Evolutionary conservation across 169 alveolate genomes (phyloP).

Genomic region (Plasmodium cynomolgi): DNA sequence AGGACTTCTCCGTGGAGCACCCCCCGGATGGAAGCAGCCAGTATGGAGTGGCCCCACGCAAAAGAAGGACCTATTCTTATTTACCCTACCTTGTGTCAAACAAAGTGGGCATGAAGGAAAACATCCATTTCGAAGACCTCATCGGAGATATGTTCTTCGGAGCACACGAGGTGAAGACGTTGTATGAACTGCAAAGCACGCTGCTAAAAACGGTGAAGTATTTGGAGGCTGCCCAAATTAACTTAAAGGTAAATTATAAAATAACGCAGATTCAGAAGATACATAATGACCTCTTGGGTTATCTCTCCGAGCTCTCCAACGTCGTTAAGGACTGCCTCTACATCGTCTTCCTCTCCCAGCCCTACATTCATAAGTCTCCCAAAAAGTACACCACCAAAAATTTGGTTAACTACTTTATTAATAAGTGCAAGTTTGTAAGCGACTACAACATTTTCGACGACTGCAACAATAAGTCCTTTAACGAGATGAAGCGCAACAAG

Average conservation of each 20-base stretch:
- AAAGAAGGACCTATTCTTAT: slow-evolving; percentile 9
- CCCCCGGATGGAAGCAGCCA: not conserved
- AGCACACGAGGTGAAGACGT: slow-evolving; percentile 46
- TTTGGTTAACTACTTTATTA: slow-evolving; percentile 48
- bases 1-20: not conserved
- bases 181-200: slow-evolving; percentile 40
- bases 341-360: slow-evolving; percentile 48
- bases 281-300: slow-evolving; percentile 39
- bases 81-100: slow-evolving; percentile 27
- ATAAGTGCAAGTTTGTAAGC: slow-evolving; percentile 38
- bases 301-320: slow-evolving; percentile 22
- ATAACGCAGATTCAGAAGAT: slow-evolving; percentile 35
- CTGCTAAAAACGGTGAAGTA: slow-evolving; percentile 45
- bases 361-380: slow-evolving; percentile 56
- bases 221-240: slow-evolving; percentile 47
- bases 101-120: slow-evolving; percentile 9
- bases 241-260: slow-evolving; percentile 54
- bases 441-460: slow-evolving; percentile 50
- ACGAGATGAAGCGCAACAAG: slow-evolving; percentile 15
- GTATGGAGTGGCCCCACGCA: not conserved
- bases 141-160: slow-evolving; percentile 69
- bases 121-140: slow-evolving; percentile 10
- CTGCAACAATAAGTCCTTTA: slow-evolving; percentile 4
- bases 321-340: slow-evolving; percentile 40
- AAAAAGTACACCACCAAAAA: slow-evolving; percentile 38